Conservation (phyloP, 192 early-diverging fungal species). For the Linnemannia zychae region DNA sequence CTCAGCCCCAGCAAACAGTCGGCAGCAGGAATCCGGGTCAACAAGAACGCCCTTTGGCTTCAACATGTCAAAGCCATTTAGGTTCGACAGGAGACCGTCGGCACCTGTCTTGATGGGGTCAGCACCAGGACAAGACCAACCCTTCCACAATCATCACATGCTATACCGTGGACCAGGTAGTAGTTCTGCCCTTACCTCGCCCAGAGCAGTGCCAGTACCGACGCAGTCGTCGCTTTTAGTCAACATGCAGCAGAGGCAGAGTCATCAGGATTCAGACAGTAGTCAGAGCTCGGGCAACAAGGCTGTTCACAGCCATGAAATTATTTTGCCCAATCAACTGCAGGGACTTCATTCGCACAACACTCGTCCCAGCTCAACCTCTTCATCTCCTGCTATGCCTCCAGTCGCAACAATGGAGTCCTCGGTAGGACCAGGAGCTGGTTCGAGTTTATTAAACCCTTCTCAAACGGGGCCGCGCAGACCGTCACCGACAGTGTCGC, state of each 20-base stretch:
- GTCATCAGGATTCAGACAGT: slow-evolving; percentile 23
- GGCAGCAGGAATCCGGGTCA: slow-evolving; percentile 1
- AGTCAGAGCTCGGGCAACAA: slow-evolving; percentile 19
- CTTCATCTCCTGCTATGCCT: slow-evolving; percentile 43
- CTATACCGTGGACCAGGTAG: slow-evolving; percentile 12
- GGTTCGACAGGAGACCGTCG: slow-evolving; percentile 40
- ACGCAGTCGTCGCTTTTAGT: slow-evolving; percentile 28
- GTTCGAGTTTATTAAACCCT: slow-evolving; percentile 7
- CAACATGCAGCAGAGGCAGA: slow-evolving; percentile 36
- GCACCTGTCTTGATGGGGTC: slow-evolving; percentile 46
- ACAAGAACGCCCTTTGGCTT: slow-evolving; percentile 42
- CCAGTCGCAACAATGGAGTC: slow-evolving; percentile 25
- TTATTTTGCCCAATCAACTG: slow-evolving; percentile 23
- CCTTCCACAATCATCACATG: slow-evolving; percentile 25
- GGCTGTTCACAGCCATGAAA: slow-evolving; percentile 33
- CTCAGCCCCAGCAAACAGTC: slow-evolving; percentile 13
- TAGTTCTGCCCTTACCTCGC: slow-evolving; percentile 38
- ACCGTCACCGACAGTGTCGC: slow-evolving; percentile 37
- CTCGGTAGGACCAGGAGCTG: not conserved
- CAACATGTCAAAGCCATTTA: slow-evolving; percentile 48
- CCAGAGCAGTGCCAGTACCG: slow-evolving; percentile 29
- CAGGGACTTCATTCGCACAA: slow-evolving; percentile 12
- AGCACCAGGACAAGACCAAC: slow-evolving; percentile 27
- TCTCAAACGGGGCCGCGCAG: slow-evolving; percentile 22
- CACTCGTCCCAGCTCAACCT: slow-evolving; percentile 33